phyloP scores from a whole-genome alignment of 148 eudicot genomes.

The Arbutus unedo region DNA sequence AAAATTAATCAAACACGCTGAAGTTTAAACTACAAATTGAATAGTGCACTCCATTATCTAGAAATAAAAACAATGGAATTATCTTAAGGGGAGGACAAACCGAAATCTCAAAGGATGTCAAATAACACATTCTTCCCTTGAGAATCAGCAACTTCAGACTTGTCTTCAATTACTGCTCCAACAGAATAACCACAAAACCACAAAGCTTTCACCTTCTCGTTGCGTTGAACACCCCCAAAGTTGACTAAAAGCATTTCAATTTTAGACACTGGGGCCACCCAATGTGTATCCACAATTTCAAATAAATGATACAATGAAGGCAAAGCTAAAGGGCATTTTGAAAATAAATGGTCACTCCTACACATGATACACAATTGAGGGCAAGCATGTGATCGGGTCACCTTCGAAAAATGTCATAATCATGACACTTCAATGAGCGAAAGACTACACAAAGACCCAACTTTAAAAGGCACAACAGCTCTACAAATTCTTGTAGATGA shows the following conservation, averaged over 20 bases:
- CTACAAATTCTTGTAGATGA: neutral
- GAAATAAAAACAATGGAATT: neutral
- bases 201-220: neutral
- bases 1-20: neutral
- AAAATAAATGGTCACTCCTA: neutral
- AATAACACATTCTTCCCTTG: neutral
- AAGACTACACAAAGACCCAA: neutral
- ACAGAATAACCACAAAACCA: neutral
- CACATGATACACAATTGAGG: neutral
- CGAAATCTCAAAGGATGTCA: neutral
- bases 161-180: neutral
- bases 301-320: neutral
- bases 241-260: neutral
- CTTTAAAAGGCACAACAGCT: neutral
- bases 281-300: neutral
- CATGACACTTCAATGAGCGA: neutral
- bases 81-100: neutral
- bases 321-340: neutral
- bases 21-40: neutral
- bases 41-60: neutral
- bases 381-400: neutral
- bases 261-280: neutral
- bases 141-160: neutral
- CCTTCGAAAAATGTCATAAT: neutral
- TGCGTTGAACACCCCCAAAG: neutral